Conservation (phyloP, 257 asterid species). For the Eustoma russellianum region DNA sequence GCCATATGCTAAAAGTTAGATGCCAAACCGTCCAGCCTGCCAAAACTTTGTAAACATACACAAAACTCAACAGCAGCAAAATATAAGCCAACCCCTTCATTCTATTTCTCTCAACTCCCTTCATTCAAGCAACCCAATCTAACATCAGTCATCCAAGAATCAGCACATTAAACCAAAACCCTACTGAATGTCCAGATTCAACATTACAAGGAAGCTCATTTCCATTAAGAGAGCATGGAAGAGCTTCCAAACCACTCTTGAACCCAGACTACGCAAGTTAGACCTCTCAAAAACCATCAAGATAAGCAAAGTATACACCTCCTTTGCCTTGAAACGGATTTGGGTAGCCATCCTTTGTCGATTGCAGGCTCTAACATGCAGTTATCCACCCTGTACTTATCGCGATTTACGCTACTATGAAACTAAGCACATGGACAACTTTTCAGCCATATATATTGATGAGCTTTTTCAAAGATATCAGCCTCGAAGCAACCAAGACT, state of each 20-base stretch:
- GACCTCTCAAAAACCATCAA: constrained; percentile 17
- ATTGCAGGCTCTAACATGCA: constrained; percentile 7
- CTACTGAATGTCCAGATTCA: constrained; percentile 30
- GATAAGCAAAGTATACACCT: constrained; percentile 15
- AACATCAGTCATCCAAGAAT: background rate
- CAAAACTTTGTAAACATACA: background rate
- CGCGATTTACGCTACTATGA: constrained; percentile 5
- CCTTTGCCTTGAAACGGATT: constrained; percentile 8
- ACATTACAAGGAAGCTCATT: constrained; percentile 20
- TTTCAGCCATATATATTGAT: constrained; percentile 24
- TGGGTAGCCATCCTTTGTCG: constrained; percentile 11
- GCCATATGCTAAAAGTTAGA: background rate
- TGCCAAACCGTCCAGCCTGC: constrained; percentile 16
- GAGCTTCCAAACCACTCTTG: constrained; percentile 21
- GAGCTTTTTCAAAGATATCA: constrained; percentile 15
- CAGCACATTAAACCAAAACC: too few species aligned
- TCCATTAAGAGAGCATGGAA: constrained; percentile 33
- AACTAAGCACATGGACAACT: constrained; percentile 4
- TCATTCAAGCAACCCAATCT: background rate
- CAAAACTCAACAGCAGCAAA: constrained; percentile 1
- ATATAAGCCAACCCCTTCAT: constrained; percentile 16
- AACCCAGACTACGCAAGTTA: constrained; percentile 17
- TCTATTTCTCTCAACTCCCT: constrained; percentile 8
- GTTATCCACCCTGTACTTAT: constrained; percentile 3
- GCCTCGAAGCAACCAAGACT: too few species aligned